Percentiles rank a stretch among this genome's conserved stretches.
These are phyloP conservation scores for Rhizopogon vesiculosus DNA, from an alignment of 768 basidiomycete species.

Conservation along the genomic window DNA sequence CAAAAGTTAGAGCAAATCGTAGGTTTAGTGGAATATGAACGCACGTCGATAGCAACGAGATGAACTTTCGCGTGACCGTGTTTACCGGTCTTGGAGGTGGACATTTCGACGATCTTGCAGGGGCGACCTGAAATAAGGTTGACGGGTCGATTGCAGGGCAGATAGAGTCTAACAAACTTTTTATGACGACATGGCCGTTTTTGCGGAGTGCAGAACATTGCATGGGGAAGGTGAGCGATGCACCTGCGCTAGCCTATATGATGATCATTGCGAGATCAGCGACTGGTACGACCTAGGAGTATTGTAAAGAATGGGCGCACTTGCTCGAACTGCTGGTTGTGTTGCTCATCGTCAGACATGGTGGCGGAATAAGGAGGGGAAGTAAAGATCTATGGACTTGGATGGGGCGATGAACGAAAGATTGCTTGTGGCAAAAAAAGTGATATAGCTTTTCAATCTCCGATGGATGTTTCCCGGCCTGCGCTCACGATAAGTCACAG, in stretches of 20 bases:
- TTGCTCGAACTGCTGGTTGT: slow-evolving; percentile 85
- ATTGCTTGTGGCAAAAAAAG: slow-evolving; percentile 13
- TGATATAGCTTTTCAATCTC: slow-evolving; percentile 35
- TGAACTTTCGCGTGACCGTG: slow-evolving; percentile 99
- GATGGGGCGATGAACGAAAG: slow-evolving; percentile 15
- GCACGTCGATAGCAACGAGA: slow-evolving; percentile 91
- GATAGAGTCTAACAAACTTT: slow-evolving; percentile 41
- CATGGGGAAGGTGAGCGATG: slow-evolving; percentile 79
- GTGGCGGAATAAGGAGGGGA: slow-evolving; percentile 20
- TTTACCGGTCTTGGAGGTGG: slow-evolving; percentile 99
- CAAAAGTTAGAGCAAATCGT: slow-evolving; percentile 9
- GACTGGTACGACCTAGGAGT: slow-evolving; percentile 6
- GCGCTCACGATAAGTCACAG: too few species aligned
- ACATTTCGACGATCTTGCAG: slow-evolving; percentile 99
- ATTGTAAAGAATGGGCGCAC: slow-evolving; percentile 32
- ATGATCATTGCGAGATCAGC: slow-evolving; percentile 16
- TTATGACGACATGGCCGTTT: slow-evolving; percentile 94
- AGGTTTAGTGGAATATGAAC: slow-evolving; percentile 26
- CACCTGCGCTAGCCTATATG: slow-evolving; percentile 61
- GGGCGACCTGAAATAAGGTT: slow-evolving; percentile 56
- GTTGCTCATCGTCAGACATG: slow-evolving; percentile 89
- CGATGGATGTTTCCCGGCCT: slow-evolving; percentile 18
- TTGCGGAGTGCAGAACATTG: slow-evolving; percentile 96
- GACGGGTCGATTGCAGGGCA: neutral
- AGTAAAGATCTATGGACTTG: slow-evolving; percentile 22